Conservation (phyloP, 805 yeast genomes). For the Metschnikowia chrysomelidarum region DNA sequence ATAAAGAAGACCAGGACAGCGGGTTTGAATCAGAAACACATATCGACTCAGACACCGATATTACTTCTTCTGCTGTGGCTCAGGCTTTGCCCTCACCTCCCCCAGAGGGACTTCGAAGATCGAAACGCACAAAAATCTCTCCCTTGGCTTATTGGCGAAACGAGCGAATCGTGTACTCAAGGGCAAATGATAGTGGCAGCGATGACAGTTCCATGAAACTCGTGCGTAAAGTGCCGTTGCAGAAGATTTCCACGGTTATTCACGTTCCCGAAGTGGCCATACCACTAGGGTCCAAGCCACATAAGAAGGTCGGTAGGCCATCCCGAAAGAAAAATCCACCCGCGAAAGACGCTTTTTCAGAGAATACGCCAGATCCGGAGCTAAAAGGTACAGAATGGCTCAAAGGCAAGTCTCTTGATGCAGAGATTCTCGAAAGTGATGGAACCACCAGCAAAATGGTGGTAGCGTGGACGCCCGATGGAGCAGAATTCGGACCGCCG, state of each 20-base stretch:
- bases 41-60: too few relatives aligned
- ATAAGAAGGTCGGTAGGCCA: conserved; percentile 16
- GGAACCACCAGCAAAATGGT: conserved; percentile 32
- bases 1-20: too few relatives aligned
- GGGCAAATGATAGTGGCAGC: conserved; percentile 31
- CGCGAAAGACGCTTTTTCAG: conserved; percentile 20
- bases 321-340: too few relatives aligned
- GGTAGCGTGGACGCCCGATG: conserved; percentile 66
- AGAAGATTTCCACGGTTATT: conserved; percentile 57
- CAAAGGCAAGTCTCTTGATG: conserved; percentile 35
- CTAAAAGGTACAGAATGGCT: conserved; percentile 55
- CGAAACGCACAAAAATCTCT: conserved; percentile 61
- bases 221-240: conserved; percentile 44
- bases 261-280: conserved; percentile 41
- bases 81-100: conserved; percentile 42
- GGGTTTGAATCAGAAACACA: too few relatives aligned
- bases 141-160: conserved; percentile 86
- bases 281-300: too few relatives aligned
- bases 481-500: conserved; percentile 42
- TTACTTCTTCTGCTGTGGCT: too few relatives aligned
- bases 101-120: conserved; percentile 54
- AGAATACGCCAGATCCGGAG: conserved; percentile 39
- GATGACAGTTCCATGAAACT: conserved; percentile 43
- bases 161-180: conserved; percentile 63
- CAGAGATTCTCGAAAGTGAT: conserved; percentile 49